These are phyloP conservation scores for Diophrys sp. DNA, from an alignment of 73 alveolate species.

Conservation along the genomic window DNA sequence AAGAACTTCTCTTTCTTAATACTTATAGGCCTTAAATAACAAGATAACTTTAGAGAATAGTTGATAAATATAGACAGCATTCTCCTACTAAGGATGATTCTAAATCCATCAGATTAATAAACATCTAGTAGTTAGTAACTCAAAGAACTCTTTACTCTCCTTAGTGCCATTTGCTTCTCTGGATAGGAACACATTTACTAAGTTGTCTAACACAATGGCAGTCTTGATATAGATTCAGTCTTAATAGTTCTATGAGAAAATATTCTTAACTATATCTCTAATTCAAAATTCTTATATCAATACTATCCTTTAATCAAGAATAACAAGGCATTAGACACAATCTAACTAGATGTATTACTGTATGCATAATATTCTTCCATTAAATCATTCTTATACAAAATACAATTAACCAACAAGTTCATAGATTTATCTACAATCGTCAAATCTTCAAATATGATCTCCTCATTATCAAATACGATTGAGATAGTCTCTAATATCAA, in stretches of 20 bases:
- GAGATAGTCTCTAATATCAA: slow-evolving; percentile 24
- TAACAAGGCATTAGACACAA: neutral
- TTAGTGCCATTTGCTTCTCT: neutral
- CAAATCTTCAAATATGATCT: slow-evolving; percentile 30
- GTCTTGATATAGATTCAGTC: neutral
- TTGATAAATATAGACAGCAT: slow-evolving; percentile 30
- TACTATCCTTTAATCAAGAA: slow-evolving; percentile 12
- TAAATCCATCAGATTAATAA: slow-evolving; percentile 22
- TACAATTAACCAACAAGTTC: slow-evolving; percentile 36
- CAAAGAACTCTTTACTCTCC: slow-evolving; percentile 47
- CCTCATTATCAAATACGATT: slow-evolving; percentile 3
- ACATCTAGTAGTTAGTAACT: slow-evolving; percentile 41
- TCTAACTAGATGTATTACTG: neutral
- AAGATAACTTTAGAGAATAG: slow-evolving; percentile 30
- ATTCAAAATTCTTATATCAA: slow-evolving; percentile 15
- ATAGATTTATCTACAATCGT: slow-evolving; percentile 48
- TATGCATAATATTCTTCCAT: slow-evolving; percentile 21
- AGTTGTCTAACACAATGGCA: slow-evolving; percentile 5
- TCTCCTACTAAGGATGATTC: neutral
- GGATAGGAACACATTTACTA: slow-evolving; percentile 7
- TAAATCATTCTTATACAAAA: slow-evolving; percentile 23
- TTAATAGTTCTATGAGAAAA: neutral
- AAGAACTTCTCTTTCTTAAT: slow-evolving; percentile 5
- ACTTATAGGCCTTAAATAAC: slow-evolving; percentile 28
- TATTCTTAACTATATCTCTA: slow-evolving; percentile 40